Evolutionary conservation across 352 stramenopile genomes (phyloP), one percentile per base, ranked within the genome.

Genomic region (Globisporangium camurandrum): DNA sequence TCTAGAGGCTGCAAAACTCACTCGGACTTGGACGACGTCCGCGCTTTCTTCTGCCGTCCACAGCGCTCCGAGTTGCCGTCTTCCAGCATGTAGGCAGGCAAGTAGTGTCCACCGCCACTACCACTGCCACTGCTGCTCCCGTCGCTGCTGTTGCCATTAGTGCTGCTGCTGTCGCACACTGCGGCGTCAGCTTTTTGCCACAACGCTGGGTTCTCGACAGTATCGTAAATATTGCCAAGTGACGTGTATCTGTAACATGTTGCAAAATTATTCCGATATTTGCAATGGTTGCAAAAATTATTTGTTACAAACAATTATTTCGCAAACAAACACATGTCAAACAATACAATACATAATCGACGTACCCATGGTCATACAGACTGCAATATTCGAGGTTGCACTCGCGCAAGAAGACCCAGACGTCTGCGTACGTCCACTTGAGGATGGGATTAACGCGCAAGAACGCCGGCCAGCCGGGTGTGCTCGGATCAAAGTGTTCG

Each of bases 371-470:
- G 56, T 97, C 89, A 57, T 97, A 97, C 17, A 97, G 57, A 19
- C 50, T 58, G 65, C 86, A 96, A 59, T 97, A 97, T 19, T 91
- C 80, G 24, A 97, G 61, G 30, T 82, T 56, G 51, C 82, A 95
- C 19, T 88, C 63, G 17, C 86, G 77, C 39, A 98, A 52, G 64
- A 98, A 98, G 39, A 83, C 68, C 93, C 92, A 98, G 16, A 98
- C 86, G 58, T 97, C 79, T 7, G 78, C 78, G 71, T 99, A 99
- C 6, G 79, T 96, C 96, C 96, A 99, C 46, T 90, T 57, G 31
- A 99, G 62, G 39, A 98, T 96, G n/a, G 96, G 96, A 70, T 99
- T 98, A n/a, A 98, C 86, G 28, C 96, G 78, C 67, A 99, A 81
- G 62, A 99, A 98, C 12, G 95, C 84, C 33, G 96, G 96, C 95